A percentile compares a stretch with the other conserved stretches of the same genome.
Evolutionary conservation across 192 early-diverging fungal genomes (phyloP).

Genomic region (Globomyces pollinis-pini): DNA sequence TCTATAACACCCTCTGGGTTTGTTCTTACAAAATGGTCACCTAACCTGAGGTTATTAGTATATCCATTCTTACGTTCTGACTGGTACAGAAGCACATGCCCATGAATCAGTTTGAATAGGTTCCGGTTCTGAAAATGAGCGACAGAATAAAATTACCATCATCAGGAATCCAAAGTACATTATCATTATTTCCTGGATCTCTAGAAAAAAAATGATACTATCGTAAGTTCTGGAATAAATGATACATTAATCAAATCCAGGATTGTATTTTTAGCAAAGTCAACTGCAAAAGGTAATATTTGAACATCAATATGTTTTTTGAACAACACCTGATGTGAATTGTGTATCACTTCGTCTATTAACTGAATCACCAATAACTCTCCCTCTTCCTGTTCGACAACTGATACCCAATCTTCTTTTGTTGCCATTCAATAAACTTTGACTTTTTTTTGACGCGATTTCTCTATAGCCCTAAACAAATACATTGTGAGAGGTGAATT

Average conservation of each 20-base stretch:
- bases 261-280: conserved; percentile 38
- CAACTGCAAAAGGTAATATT: conserved; percentile 48
- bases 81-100: conserved; percentile 10
- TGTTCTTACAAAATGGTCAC: background rate
- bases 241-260: conserved; percentile 11
- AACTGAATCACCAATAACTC: conserved; percentile 35
- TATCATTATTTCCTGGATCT: conserved; percentile 34
- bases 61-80: too few relatives aligned
- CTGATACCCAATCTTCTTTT: conserved; percentile 32
- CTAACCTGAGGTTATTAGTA: too few relatives aligned
- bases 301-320: conserved; percentile 51
- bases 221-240: background rate
- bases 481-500: background rate
- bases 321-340: conserved; percentile 46
- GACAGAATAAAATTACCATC: conserved; percentile 17
- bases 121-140: background rate
- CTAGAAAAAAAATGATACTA: conserved; percentile 44
- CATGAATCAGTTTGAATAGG: conserved; percentile 13
- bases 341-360: conserved; percentile 35
- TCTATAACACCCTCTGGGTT: background rate
- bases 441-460: too few relatives aligned
- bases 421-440: conserved; percentile 9
- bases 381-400: conserved; percentile 38
- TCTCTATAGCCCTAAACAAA: too few relatives aligned
- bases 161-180: conserved; percentile 40